phyloP scores from a whole-genome alignment of 352 stramenopile genomes.

The Pythium apleroticum region DNA sequence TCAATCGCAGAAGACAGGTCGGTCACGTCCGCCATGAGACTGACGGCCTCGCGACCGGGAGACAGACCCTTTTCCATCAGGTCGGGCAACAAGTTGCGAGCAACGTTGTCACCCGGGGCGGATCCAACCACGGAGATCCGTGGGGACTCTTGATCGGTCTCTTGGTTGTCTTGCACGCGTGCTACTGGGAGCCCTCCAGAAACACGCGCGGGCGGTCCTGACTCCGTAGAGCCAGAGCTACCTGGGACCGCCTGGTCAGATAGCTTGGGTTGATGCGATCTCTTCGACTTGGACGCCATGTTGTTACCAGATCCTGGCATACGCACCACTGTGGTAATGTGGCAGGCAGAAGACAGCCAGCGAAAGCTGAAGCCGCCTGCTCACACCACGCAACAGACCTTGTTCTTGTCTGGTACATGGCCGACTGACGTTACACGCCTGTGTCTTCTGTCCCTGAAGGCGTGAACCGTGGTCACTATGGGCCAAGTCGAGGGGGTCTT shows the following conservation, averaged over 20 bases:
- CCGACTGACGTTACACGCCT: neutral
- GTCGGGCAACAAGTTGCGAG: neutral
- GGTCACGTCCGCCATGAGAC: neutral
- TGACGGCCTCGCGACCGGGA: neutral
- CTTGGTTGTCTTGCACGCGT: neutral
- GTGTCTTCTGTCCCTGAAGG: neutral
- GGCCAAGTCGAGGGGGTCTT: too few species aligned
- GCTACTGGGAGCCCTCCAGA: neutral
- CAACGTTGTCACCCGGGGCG: neutral
- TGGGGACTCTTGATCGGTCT: neutral
- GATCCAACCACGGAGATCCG: conserved; percentile 4
- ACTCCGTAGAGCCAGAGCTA: conserved; percentile 2
- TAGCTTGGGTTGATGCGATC: neutral
- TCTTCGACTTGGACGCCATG: conserved; percentile 3
- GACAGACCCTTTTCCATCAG: neutral
- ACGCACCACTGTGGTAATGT: conserved; percentile 2
- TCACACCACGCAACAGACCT: neutral
- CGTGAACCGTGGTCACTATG: too few species aligned
- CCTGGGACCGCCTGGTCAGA: conserved; percentile 1
- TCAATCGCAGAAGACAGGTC: neutral
- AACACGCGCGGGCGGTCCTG: neutral
- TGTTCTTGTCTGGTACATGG: neutral
- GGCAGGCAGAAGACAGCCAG: too few species aligned
- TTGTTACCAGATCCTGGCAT: conserved; percentile 2
- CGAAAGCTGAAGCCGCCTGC: neutral